Base-by-base conservation (phyloP, 176 grass and related monocot species). In the Saccharum spontaneum region DNA sequence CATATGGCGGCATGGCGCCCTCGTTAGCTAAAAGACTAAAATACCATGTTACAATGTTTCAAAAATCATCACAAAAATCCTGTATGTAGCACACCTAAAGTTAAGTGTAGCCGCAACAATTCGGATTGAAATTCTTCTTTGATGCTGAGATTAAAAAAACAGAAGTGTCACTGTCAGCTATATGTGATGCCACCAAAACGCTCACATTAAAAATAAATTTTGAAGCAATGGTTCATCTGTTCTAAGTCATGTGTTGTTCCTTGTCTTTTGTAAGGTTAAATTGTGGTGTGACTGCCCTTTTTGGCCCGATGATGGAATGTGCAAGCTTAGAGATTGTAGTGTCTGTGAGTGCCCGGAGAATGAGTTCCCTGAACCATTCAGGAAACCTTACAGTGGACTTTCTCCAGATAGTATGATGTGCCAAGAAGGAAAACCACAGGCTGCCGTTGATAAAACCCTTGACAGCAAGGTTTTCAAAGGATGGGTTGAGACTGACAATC, bases 291-390 rank as follows among this genome's bases (percentile, higher is more conserved):
- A 96, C 82, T 99, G 97, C 72, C 94, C 91, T 67, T 96, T 99
- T 69, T 99, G 97, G 91, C 94, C 94, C 73, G 97, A 97, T 81
- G 97, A 99, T 77, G 92, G 94, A 45, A 99, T 99, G 97, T 99
- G 97, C 70, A 84, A 34, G 76, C 88, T 94, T 54, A 90, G 92
- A 83, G 97, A 99, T 77, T 99, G 97, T 79, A 87, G 90, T 80
- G 88, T 99, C 13, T 99, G 97, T 24, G 97, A 99, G 81, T 99
- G 97, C 80, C 93, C 97, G 41, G 94, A 99, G 54, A 94, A 79
- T 67, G 94, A 99, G 76, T 99, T 99, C 72, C 97, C 97, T 13
- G 91, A 99, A 67, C 70, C 66, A 61, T 97, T 99, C 82, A 96
- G 88, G 90, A 99, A 91, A 79, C 84, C 88, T 22, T 94, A 83